Percentiles rank a stretch among this genome's conserved stretches.
Evolutionary conservation across 2,329 filamentous ascomycete genomes (phyloP).

Genomic region (Aspergillus ochraceoroseus): DNA sequence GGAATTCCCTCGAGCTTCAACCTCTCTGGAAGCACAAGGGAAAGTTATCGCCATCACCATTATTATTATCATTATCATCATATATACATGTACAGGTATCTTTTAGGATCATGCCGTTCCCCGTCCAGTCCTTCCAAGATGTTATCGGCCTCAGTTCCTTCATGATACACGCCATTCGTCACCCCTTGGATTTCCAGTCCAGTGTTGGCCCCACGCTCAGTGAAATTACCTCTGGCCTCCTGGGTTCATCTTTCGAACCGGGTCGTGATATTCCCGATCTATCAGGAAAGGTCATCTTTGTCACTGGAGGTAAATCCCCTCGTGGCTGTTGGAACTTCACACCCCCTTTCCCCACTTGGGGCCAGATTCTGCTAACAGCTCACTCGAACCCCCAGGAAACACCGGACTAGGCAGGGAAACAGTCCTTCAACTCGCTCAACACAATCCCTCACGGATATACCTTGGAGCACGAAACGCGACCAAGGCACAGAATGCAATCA

Average conservation of each 20-base stretch:
- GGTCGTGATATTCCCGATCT: conserved; percentile 45
- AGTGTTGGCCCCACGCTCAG: conserved; percentile 35
- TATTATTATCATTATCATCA: too few species aligned
- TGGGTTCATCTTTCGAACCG: conserved; percentile 40
- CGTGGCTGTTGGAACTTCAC: too few species aligned
- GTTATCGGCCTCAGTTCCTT: conserved; percentile 3
- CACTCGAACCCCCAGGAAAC: conserved; percentile 37
- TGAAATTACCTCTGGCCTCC: conserved; percentile 33
- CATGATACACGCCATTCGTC: conserved; percentile 18
- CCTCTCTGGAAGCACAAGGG: too few species aligned
- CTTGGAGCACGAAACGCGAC: conserved; percentile 49
- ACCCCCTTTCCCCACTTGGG: too few species aligned
- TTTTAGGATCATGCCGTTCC: conserved; percentile 1
- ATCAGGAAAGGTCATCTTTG: conserved; percentile 47
- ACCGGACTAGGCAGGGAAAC: conserved; percentile 47
- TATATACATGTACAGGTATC: too few species aligned
- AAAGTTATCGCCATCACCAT: too few species aligned
- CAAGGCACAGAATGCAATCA: conserved; percentile 45
- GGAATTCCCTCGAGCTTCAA: too few species aligned
- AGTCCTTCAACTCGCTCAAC: conserved; percentile 47
- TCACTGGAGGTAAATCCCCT: conserved; percentile 49
- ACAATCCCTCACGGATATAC: conserved; percentile 52
- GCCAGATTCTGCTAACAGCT: conserved; percentile 5
- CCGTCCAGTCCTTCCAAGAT: conserved; percentile 8
- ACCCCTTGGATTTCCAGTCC: conserved; percentile 29